A percentile compares a stretch with the other conserved stretches of the same genome.
Evolutionary conservation across 2,329 filamentous ascomycete species (phyloP).

Genomic region (Exophiala calicioides): DNA sequence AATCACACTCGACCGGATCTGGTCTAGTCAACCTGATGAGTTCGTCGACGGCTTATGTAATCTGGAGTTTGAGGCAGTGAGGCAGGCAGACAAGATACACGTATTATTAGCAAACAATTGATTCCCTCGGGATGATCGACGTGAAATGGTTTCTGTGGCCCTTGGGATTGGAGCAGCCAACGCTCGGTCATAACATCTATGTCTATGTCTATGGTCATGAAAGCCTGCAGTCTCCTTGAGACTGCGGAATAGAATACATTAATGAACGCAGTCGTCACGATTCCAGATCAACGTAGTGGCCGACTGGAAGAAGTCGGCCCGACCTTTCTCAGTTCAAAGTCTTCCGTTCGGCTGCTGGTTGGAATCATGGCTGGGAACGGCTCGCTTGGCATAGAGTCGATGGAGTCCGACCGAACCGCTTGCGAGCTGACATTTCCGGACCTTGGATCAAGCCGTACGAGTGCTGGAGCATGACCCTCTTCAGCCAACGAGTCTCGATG

Average conservation of each 20-base stretch:
- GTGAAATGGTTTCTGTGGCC: too few species aligned
- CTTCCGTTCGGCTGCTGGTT: slow-evolving; percentile 10
- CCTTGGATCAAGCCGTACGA: slow-evolving; percentile 25
- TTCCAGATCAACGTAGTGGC: slow-evolving; percentile 1
- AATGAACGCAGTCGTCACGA: too few species aligned
- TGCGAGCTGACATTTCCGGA: slow-evolving; percentile 26
- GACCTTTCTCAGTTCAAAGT: slow-evolving; percentile 15
- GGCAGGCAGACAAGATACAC: too few species aligned
- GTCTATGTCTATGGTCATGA: slow-evolving; percentile 19
- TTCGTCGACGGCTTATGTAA: too few species aligned
- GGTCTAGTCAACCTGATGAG: too few species aligned
- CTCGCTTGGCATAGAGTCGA: slow-evolving; percentile 6
- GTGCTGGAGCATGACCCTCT: slow-evolving; percentile 24
- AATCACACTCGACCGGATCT: too few species aligned
- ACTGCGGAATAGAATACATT: too few species aligned
- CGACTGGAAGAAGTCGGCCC: slow-evolving; percentile 4
- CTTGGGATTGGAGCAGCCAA: slow-evolving; percentile 1
- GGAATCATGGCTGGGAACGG: slow-evolving; percentile 15
- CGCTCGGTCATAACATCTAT: slow-evolving; percentile 12
- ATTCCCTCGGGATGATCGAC: too few species aligned
- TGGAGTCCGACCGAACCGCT: slow-evolving; percentile 25
- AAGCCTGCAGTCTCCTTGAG: too few species aligned
- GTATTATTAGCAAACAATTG: too few species aligned
- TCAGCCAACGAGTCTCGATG: slow-evolving; percentile 27
- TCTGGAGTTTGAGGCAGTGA: too few species aligned